phyloP scores from a whole-genome alignment of 192 early-diverging fungal species.

The Chytriomyces hyalinus region DNA sequence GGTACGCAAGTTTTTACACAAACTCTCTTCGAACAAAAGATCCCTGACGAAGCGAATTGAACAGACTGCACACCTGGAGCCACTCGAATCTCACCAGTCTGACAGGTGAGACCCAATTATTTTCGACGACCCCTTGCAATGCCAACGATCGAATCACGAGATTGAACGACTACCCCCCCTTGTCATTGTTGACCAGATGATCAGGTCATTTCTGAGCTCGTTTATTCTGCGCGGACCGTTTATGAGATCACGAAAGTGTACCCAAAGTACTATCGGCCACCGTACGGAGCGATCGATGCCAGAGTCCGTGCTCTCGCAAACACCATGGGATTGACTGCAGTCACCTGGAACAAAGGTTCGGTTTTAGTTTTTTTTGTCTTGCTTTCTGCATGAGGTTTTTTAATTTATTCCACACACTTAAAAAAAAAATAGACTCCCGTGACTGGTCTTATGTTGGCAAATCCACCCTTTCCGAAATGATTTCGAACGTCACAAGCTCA shows the following conservation, averaged over 20 bases:
- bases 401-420: too few species aligned
- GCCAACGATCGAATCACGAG: neutral
- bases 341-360: constrained; percentile 43
- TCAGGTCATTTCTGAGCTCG: constrained; percentile 62
- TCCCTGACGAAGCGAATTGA: neutral
- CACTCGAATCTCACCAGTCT: neutral
- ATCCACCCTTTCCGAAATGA: neutral
- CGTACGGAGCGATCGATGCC: constrained; percentile 66
- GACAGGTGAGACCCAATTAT: neutral
- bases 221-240: constrained; percentile 61
- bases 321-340: constrained; percentile 55
- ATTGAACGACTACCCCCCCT: neutral
- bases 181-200: constrained; percentile 33
- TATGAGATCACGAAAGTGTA: constrained; percentile 54
- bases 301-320: constrained; percentile 60
- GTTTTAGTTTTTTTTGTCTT: too few species aligned
- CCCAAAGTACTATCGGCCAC: constrained; percentile 64
- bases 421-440: too few species aligned
- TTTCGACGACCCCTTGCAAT: neutral
- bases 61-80: neutral
- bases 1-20: neutral
- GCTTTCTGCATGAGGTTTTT: too few species aligned
- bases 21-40: neutral
- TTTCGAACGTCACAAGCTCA: neutral
- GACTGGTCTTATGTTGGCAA: constrained; percentile 23